Percentiles rank a stretch among this genome's conserved stretches.
phyloP scores from a whole-genome alignment of 345 rosid species.

The Boechera divaricarpa region DNA sequence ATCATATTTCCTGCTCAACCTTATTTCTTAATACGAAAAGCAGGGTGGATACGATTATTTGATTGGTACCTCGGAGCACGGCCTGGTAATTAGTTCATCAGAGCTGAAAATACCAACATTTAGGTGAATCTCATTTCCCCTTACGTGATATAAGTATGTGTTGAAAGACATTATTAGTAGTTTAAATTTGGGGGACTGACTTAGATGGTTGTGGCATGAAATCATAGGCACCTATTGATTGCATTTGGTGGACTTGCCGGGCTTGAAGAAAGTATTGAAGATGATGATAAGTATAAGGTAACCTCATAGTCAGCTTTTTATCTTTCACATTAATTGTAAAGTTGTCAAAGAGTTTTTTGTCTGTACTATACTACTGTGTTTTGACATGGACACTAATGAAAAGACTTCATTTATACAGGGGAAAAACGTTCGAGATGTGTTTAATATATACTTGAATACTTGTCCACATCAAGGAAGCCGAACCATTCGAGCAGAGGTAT shows the following conservation, averaged over 20 bases:
- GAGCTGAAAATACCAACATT: constrained; percentile 70
- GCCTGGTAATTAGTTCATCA: constrained; percentile 65
- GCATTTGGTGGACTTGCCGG: constrained; percentile 99
- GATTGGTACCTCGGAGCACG: constrained; percentile 99
- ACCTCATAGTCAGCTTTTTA: constrained; percentile 2
- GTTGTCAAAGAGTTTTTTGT: background rate
- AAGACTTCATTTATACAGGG: constrained; percentile 49
- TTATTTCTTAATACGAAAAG: constrained; percentile 35
- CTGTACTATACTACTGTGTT: background rate
- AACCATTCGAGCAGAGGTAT: constrained; percentile 89
- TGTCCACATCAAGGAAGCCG: constrained; percentile 96
- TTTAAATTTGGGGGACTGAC: constrained; percentile 21
- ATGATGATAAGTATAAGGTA: constrained; percentile 76
- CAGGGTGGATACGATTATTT: constrained; percentile 93
- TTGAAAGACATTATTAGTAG: constrained; percentile 10
- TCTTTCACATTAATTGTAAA: background rate
- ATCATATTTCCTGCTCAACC: constrained; percentile 12
- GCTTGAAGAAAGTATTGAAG: constrained; percentile 81
- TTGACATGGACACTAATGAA: constrained; percentile 22
- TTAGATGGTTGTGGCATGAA: constrained; percentile 32
- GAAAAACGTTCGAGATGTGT: constrained; percentile 61
- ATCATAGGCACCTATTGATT: constrained; percentile 76
- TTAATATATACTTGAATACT: constrained; percentile 76
- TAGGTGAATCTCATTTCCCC: constrained; percentile 53
- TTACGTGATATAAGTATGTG: constrained; percentile 7